Conservation (phyloP, 768 basidiomycete species). For the Leccinellum rugosiceps region DNA sequence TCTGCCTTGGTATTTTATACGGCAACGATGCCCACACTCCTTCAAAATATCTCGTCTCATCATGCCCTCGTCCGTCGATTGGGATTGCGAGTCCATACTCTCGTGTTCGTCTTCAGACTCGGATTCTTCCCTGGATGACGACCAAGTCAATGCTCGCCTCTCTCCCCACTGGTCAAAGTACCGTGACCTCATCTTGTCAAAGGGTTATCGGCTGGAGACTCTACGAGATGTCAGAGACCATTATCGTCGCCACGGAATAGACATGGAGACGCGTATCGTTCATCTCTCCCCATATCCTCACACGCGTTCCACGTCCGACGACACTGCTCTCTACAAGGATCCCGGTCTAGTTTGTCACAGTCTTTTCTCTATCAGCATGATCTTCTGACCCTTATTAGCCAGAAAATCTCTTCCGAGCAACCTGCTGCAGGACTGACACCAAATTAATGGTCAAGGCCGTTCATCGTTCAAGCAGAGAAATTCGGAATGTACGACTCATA, state of each 20-base stretch:
- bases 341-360: slow-evolving; percentile 55
- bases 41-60: slow-evolving; percentile 42
- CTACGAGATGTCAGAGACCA: slow-evolving; percentile 61
- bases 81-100: slow-evolving; percentile 20
- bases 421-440: slow-evolving; percentile 44
- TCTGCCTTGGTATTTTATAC: slow-evolving; percentile 12
- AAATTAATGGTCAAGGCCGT: slow-evolving; percentile 70
- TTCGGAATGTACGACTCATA: slow-evolving; percentile 53
- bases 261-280: slow-evolving; percentile 13
- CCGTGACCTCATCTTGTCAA: slow-evolving; percentile 40
- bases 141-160: slow-evolving; percentile 54
- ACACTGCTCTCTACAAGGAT: slow-evolving; percentile 66
- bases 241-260: slow-evolving; percentile 39
- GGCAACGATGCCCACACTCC: not conserved
- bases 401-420: slow-evolving; percentile 71
- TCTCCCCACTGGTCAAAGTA: slow-evolving; percentile 63
- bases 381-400: slow-evolving; percentile 41
- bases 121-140: slow-evolving; percentile 49
- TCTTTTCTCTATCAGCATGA: not conserved
- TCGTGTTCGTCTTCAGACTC: slow-evolving; percentile 46
- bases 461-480: slow-evolving; percentile 59
- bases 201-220: slow-evolving; percentile 67
- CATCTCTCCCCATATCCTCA: slow-evolving; percentile 34
- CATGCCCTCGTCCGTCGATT: slow-evolving; percentile 66
- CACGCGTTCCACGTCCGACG: slow-evolving; percentile 37